Percentiles rank a stretch among this genome's conserved stretches.
phyloP scores from a whole-genome alignment of 2,329 filamentous ascomycete genomes.

The Penicillium vulpinum region DNA sequence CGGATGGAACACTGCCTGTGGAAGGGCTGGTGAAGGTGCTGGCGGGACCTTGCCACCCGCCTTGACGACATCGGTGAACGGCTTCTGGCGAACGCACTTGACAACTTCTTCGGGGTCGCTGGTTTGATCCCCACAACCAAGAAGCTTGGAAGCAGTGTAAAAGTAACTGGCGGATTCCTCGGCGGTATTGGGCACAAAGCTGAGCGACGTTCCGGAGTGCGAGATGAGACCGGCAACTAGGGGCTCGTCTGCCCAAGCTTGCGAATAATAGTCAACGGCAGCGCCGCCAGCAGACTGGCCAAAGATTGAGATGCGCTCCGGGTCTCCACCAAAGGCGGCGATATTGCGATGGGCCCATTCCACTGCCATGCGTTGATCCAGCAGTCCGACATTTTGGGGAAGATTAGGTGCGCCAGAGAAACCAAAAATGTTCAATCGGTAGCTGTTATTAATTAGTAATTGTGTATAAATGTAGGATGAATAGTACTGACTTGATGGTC shows the following conservation, averaged over 20 bases:
- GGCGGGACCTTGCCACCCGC: constrained; percentile 40
- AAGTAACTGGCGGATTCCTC: constrained; percentile 43
- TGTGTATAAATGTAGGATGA: neutral
- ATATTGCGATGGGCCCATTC: constrained; percentile 56
- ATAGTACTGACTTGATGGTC: constrained; percentile 37
- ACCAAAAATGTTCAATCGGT: constrained; percentile 46
- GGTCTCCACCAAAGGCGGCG: constrained; percentile 53
- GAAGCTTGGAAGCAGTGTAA: constrained; percentile 41
- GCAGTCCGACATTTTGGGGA: constrained; percentile 50
- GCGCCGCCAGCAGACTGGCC: constrained; percentile 48
- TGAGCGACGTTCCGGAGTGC: constrained; percentile 42
- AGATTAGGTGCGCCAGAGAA: constrained; percentile 39
- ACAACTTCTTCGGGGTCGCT: constrained; percentile 32
- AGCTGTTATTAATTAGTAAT: constrained; percentile 18
- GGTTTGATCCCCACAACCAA: constrained; percentile 40
- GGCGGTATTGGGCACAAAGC: constrained; percentile 46
- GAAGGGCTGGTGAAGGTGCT: constrained; percentile 30
- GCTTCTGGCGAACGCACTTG: constrained; percentile 40
- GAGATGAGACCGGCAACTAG: constrained; percentile 41
- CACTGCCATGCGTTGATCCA: constrained; percentile 54
- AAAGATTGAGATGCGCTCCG: constrained; percentile 47
- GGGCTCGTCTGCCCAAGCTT: constrained; percentile 38
- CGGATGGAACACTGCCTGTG: constrained; percentile 44
- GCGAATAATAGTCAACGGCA: constrained; percentile 32
- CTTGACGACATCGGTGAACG: constrained; percentile 40